A percentile compares a stretch with the other conserved stretches of the same genome.
These are phyloP conservation scores for Besnoitia besnoiti DNA, from an alignment of 169 alveolate species.

Conservation along the genomic window DNA sequence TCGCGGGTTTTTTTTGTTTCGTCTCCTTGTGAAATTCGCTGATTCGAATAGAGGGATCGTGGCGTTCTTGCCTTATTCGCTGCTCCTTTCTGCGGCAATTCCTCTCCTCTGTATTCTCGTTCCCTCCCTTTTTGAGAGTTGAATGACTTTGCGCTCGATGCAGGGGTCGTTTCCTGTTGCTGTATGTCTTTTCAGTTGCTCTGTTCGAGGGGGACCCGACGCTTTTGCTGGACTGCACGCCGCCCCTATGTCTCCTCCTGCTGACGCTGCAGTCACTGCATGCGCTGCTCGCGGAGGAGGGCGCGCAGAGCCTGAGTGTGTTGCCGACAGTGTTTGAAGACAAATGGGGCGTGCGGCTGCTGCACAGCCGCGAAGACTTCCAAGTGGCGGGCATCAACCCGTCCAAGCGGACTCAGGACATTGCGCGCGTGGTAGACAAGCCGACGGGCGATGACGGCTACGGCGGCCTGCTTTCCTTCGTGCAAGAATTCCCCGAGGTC, in stretches of 20 bases:
- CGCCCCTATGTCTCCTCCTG: conserved; percentile 51
- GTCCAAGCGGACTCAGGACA: neutral
- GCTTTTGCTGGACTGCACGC: conserved; percentile 55
- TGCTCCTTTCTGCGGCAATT: too few relatives aligned
- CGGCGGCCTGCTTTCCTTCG: conserved; percentile 30
- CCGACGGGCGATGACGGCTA: conserved; percentile 22
- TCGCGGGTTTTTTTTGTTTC: too few relatives aligned
- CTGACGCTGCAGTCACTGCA: conserved; percentile 57
- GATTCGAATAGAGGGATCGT: too few relatives aligned
- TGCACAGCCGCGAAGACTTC: conserved; percentile 17
- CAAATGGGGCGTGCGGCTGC: conserved; percentile 48
- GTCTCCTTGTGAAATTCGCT: too few relatives aligned
- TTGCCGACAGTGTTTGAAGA: conserved; percentile 25
- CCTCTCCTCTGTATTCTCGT: too few relatives aligned
- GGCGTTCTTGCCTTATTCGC: too few relatives aligned
- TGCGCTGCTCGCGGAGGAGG: conserved; percentile 55
- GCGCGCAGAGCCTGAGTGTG: neutral
- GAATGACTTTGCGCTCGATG: too few relatives aligned
- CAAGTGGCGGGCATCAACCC: conserved; percentile 21
- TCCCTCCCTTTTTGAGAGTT: too few relatives aligned
- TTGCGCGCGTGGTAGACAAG: neutral
- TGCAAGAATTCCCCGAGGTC: conserved; percentile 40
- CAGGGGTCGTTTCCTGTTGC: neutral
- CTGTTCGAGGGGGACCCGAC: conserved; percentile 48
- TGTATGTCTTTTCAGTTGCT: neutral